Evolutionary conservation across 306 rosid genomes (phyloP), one percentile per base, ranked within the genome.

Genomic region (Casuarina equisetifolia): DNA sequence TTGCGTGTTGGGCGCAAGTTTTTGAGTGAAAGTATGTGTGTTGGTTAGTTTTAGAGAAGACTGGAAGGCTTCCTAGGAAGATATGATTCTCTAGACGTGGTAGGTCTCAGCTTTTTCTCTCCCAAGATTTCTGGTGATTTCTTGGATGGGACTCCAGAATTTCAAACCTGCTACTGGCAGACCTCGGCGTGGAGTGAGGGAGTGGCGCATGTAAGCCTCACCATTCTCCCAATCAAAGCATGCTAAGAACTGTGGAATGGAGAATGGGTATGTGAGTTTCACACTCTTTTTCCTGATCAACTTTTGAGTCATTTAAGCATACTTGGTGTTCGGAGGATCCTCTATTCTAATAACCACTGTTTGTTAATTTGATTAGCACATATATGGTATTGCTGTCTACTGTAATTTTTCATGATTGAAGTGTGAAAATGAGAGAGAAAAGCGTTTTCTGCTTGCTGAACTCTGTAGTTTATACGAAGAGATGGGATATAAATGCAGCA

Each of bases 1-100:
- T 90, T 92, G 95, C 93, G 95, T 90, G 95, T 92, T 81, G 86
- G 74, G 79, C 20, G 74, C 85, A 79, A 86, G 78, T 46, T 86
- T 90, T 90, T 83, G 87, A 90, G 86, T 82, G 84, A 75, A 25
- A 86, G 85, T 80, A 7, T 2, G 54, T 44, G 78, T 64, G 68
- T 17, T 61, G 42, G 58, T 39, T 80, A 64, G 76, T 70, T 63
- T 53, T 48, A 44, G 83, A 55, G 80, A 78, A 85, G 72, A 80
- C 70, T 61, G 57, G 75, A 85, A 79, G 44, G 74, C 74, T 79
- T 73, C 83, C 80, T 82, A 78, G 78, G 69, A 85, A 86, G 84
- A 89, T 85, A 89, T 89, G 79, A 91, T 91, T 87, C 90, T 86
- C 93, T 89, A 87, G 63, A 36, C 55, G 74, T 20, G 67, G 49